Base-by-base conservation (phyloP, 495 filamentous ascomycete species). In the Penicillium manginii region DNA sequence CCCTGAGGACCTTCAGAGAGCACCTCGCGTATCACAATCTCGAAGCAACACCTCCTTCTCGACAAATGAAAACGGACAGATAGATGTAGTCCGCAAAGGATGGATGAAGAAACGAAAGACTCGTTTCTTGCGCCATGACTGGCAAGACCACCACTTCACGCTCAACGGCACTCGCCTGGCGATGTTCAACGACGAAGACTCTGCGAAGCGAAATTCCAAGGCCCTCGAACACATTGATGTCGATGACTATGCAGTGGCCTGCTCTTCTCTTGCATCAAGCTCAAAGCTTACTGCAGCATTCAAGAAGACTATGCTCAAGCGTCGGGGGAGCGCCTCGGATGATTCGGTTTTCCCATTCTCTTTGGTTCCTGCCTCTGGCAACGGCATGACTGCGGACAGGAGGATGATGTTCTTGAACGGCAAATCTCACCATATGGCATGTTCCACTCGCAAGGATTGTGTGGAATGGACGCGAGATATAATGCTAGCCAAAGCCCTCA, bases 391-490 rank as follows among this genome's bases (percentile, higher is more conserved):
- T 43, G 7, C 19, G 46, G 50, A 90, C 40, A 4, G 18, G 18
- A 15, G 18, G 10, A 43, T 15, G 40, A 43, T 18, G 10, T 43
- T 43, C 10, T 43, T 15, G 40, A 43, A 26, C 23, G 33, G 33
- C 33, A 97, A 96, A 82, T 84, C 86, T n/a, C 93, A 98, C 65
- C 91, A 97, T 66, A 98, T 98, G 64, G 90, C 93, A 0, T 93
- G 97, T 55, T 88, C 88, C 71, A 84, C 80, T 54, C 81, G 91
- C 0, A 91, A 98, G 57, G 90, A 97, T 70, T 83, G 94, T 31
- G 97, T 97, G 57, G 93, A 96, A 62, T 98, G 94, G 94, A 97
- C 97, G 94, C 78, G 94, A 2, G 92, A 97, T 81, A 73, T 98
- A 50, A 97, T 98, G 94, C 85, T 98, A 21, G 93, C 93, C 4